phyloP scores from a whole-genome alignment of 441 rosid genomes.

The Populus hybrid region DNA sequence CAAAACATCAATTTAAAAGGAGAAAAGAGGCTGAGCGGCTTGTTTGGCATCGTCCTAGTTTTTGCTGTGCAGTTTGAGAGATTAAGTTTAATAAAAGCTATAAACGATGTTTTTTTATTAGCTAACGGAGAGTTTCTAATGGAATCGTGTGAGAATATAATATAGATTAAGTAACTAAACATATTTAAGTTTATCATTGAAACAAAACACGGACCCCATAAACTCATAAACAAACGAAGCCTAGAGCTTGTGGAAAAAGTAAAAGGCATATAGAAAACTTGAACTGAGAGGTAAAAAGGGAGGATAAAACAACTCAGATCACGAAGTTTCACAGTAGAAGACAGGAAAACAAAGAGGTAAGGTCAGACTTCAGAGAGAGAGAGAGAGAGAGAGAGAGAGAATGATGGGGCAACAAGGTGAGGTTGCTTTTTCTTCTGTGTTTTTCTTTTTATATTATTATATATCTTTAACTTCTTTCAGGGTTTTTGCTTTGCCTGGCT shows the following conservation, averaged over 20 bases:
- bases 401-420: conserved; percentile 11
- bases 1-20: conserved; percentile 22
- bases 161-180: too few species aligned
- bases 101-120: too few species aligned
- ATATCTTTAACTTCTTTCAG: conserved; percentile 18
- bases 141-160: neutral
- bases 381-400: conserved; percentile 2
- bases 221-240: neutral
- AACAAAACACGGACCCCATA: too few species aligned
- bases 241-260: neutral
- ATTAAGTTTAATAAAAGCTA: too few species aligned
- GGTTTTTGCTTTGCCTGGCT: conserved; percentile 13
- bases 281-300: conserved; percentile 3
- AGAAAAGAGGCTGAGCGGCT: conserved; percentile 5
- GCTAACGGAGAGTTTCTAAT: too few species aligned
- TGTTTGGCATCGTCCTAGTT: neutral
- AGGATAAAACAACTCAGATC: conserved; percentile 16
- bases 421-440: conserved; percentile 25
- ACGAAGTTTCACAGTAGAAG: conserved; percentile 36
- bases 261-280: neutral
- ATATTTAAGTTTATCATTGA: too few species aligned
- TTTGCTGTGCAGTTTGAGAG: neutral
- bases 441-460: conserved; percentile 17
- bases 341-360: conserved; percentile 39
- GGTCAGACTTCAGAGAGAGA: conserved; percentile 12